phyloP scores from a whole-genome alignment of 768 basidiomycete genomes.

The Sistotremastrum niveocremeum region DNA sequence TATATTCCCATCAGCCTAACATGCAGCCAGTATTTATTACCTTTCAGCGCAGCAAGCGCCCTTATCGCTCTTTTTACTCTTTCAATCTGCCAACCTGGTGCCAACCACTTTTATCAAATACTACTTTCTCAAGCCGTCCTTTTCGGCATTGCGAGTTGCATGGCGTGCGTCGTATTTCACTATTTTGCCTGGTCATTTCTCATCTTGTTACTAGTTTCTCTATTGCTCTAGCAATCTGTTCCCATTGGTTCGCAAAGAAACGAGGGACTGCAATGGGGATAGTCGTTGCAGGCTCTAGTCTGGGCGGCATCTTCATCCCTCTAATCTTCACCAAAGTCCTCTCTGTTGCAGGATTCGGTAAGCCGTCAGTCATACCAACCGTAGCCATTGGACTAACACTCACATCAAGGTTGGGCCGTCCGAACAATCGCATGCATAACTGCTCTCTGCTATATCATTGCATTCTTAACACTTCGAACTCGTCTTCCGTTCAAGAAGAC shows the following conservation, averaged over 20 bases:
- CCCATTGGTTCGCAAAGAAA: conserved; percentile 50
- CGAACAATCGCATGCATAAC: conserved; percentile 43
- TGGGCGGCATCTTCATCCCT: conserved; percentile 19
- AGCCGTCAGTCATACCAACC: background rate
- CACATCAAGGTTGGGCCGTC: conserved; percentile 34
- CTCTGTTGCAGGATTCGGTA: background rate
- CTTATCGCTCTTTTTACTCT: too few relatives aligned
- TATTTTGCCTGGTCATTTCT: background rate
- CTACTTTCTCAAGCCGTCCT: conserved; percentile 49
- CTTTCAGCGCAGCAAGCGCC: too few relatives aligned
- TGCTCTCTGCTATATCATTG: conserved; percentile 31
- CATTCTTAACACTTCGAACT: conserved; percentile 33
- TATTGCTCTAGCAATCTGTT: conserved; percentile 50
- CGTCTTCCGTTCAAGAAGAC: conserved; percentile 11
- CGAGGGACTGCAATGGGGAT: conserved; percentile 63
- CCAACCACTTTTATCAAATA: conserved; percentile 38
- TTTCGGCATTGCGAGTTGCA: conserved; percentile 50
- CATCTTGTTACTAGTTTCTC: conserved; percentile 40
- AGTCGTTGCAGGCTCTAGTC: conserved; percentile 53
- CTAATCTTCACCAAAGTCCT: background rate
- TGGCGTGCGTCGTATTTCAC: conserved; percentile 34
- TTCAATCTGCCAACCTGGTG: too few relatives aligned
- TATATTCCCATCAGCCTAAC: too few relatives aligned
- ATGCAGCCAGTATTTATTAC: too few relatives aligned
- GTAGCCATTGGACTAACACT: conserved; percentile 3